Evolutionary conservation across 78 protist species (phyloP), one percentile per base, ranked within the genome.

Genomic region (Isochrysis galbana): DNA sequence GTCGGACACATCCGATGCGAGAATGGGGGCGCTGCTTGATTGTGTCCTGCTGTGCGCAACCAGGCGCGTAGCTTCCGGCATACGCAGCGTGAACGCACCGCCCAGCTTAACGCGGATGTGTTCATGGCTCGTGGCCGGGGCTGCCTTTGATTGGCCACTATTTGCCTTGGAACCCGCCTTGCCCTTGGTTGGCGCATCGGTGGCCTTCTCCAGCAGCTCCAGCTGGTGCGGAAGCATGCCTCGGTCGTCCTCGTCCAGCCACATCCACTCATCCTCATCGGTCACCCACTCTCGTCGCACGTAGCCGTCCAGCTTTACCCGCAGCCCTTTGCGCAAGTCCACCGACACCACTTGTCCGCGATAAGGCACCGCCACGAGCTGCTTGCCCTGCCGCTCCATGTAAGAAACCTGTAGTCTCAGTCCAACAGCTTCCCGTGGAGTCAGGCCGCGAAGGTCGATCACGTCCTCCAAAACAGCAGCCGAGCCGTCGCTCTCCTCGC

Each of bases 281-380:
- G 84, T 77, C 84, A 77, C 84, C 84, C 84, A 77, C 84, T 77
- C 84, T 23, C 84, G 45, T 7, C 84, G 84, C 84, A 39, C 46
- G 84, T 77, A 77, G 32, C 84, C 84, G 84, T 77, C 84, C 47
- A 77, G 84, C 84, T 77, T 77, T 1, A 77, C 84, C 34, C 84
- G 84, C 46, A 77, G 46, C 32, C 84, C 84, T 17, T 77, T 77
- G 0, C 46, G 44, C 46, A 39, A 3, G 46, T 77, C 84, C 34
- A 77, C 84, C n/a, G 84, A 77, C n/a, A 39, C 84, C 23, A 77
- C 84, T 10, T 4, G 0, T 1, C 84, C 84, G 32, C 84, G 44
- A 46, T 77, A 77, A 23, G 84, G 47, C 46, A 77, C 84, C n/a
- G 84, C 19, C n/a, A 77, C 84, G 46, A 77, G 45, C 47, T 36